Conservation (phyloP, 805 yeast species). For the Debaryomyces hansenii region DNA sequence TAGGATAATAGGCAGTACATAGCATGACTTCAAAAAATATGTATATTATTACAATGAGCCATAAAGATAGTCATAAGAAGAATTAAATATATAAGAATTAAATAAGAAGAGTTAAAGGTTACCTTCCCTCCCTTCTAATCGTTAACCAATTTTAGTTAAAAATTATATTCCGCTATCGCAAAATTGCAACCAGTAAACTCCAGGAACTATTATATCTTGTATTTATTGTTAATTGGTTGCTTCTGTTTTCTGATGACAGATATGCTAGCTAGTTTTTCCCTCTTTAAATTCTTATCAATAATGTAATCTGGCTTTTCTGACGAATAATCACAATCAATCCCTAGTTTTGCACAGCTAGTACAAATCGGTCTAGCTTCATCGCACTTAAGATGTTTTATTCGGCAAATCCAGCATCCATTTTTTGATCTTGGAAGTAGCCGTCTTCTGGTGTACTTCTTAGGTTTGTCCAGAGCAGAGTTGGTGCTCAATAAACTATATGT, state of each 20-base stretch:
- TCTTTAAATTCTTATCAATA: slow-evolving; percentile 30
- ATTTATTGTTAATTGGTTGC: slow-evolving; percentile 8
- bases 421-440: slow-evolving; percentile 41
- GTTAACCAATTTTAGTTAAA: too few relatives aligned
- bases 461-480: slow-evolving; percentile 5
- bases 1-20: too few relatives aligned
- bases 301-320: slow-evolving; percentile 40
- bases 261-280: slow-evolving; percentile 33
- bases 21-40: too few relatives aligned
- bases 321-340: slow-evolving; percentile 43
- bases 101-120: too few relatives aligned
- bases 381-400: slow-evolving; percentile 46
- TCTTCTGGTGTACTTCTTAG: slow-evolving; percentile 39
- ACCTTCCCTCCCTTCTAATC: too few relatives aligned
- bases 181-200: too few relatives aligned
- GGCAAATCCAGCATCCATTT: slow-evolving; percentile 47
- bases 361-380: slow-evolving; percentile 42
- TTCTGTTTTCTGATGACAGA: slow-evolving; percentile 25
- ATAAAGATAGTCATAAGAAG: too few relatives aligned
- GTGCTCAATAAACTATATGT: background rate
- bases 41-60: too few relatives aligned
- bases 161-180: too few relatives aligned
- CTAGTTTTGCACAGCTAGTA: slow-evolving; percentile 36
- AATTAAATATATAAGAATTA: too few relatives aligned
- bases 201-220: too few relatives aligned